Evolutionary conservation across 2,329 filamentous ascomycete species (phyloP), one percentile per base, ranked within the genome.

Genomic region (Westerdykella ornata): DNA sequence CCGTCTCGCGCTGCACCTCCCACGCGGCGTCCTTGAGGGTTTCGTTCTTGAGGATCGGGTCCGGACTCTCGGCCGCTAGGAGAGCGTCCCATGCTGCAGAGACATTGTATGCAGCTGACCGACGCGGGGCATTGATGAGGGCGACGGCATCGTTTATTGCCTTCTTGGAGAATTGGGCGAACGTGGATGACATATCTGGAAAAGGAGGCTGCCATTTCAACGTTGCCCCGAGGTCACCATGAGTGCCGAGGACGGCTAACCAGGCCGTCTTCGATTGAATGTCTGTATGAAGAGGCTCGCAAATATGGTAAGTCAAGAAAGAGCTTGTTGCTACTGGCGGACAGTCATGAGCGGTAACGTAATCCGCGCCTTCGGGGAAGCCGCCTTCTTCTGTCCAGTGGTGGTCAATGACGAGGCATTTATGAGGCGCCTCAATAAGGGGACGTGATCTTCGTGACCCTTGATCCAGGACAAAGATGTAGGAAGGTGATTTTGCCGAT

Each of bases 141-240:
- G 77, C 75, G 0, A 84, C 78, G 3, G 79, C 78, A 12, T 79
- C 74, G 45, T 81, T 82, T 40, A 84, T 61, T 0, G 73, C 64
- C 48, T 79, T 82, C 51, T 80, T 84, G 0, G 77, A 77, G 51
- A 81, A 70, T 12, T 59, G 65, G 50, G 82, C 82, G 50, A 84
- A 77, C 0, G 74, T 74, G 1, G 69, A 59, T 14, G 67, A 70
- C 78, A 84, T 82, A 45, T 83, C 76, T 1, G 81, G 81, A 47
- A 85, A 84, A 0, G 81, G 81, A 0, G 73, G 71, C 16, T 76
- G 66, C 81, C 81, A 84, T 56, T 82, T 84, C 13, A 84, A 47
- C 0, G 73, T 73, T 30, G 75, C 82, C 12, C 81, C 81, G 0
- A 85, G 68, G 47, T 85, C 81, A 2, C 80, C 81, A 46, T 83